Percentiles rank a stretch among this genome's conserved stretches.
These are phyloP conservation scores for Carex parvula DNA, from an alignment of 176 grass and related monocot species.

Conservation along the genomic window DNA sequence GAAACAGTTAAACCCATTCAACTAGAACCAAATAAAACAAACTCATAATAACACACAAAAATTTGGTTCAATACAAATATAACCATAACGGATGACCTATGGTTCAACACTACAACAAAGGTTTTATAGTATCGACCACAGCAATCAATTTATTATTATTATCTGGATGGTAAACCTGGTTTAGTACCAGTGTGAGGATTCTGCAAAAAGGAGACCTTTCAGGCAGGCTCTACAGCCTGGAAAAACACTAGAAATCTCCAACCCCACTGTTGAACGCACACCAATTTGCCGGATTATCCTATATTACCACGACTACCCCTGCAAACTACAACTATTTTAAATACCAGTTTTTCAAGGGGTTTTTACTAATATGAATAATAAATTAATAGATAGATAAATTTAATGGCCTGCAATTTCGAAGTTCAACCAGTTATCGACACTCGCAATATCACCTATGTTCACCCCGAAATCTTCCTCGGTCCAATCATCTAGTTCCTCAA, in stretches of 20 bases:
- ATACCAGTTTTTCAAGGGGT: not conserved
- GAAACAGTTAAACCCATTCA: not conserved
- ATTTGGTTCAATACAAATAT: not conserved
- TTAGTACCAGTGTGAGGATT: not conserved
- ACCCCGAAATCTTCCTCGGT: not conserved
- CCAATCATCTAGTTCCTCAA: not conserved
- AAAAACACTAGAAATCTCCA: constrained; percentile 29
- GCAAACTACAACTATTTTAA: not conserved
- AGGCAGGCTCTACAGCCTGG: constrained; percentile 21
- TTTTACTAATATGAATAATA: constrained; percentile 2
- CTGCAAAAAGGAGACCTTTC: constrained; percentile 19
- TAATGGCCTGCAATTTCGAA: not conserved
- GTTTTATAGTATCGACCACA: constrained; percentile 16
- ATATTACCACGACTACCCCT: not conserved
- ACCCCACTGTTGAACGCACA: not conserved
- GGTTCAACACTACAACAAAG: constrained; percentile 7
- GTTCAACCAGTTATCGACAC: not conserved
- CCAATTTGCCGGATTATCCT: not conserved
- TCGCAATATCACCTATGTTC: not conserved
- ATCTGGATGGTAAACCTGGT: not conserved
- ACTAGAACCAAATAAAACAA: not conserved
- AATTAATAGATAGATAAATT: constrained; percentile 8
- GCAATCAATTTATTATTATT: constrained; percentile 22
- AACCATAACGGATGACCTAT: not conserved
- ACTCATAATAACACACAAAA: not conserved